A percentile compares a stretch with the other conserved stretches of the same genome.
These are phyloP conservation scores for thale cress (Arabidopsis thaliana) DNA, from an alignment of 345 rosid genomes.

Conservation along the genomic window DNA sequence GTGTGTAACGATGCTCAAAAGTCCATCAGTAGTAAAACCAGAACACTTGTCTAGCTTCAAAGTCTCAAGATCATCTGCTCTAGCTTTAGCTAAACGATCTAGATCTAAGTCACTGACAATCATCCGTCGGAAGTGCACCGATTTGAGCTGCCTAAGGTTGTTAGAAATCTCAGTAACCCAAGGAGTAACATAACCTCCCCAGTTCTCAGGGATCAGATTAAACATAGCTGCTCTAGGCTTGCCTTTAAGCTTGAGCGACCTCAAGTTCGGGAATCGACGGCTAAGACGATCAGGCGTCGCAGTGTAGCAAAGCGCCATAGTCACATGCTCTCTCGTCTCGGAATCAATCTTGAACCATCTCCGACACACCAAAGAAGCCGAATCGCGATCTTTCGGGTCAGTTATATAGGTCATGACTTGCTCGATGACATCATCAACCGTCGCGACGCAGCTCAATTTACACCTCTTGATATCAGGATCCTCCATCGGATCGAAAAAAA, in stretches of 20 bases:
- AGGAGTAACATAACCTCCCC: slow-evolving; percentile 88
- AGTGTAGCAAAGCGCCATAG: slow-evolving; percentile 82
- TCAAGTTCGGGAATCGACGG: slow-evolving; percentile 63
- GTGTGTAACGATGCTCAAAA: slow-evolving; percentile 60
- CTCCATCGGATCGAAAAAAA: slow-evolving; percentile 46
- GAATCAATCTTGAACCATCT: slow-evolving; percentile 82
- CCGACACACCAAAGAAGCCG: slow-evolving; percentile 76
- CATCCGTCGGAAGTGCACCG: slow-evolving; percentile 85
- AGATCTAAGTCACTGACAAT: slow-evolving; percentile 84
- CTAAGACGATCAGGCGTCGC: slow-evolving; percentile 71
- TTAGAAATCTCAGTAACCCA: slow-evolving; percentile 69
- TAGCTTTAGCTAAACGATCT: slow-evolving; percentile 54
- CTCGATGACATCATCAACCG: slow-evolving; percentile 62
- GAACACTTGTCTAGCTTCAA: slow-evolving; percentile 91
- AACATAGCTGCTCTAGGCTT: slow-evolving; percentile 98
- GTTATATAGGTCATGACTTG: slow-evolving; percentile 71
- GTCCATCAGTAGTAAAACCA: slow-evolving; percentile 88
- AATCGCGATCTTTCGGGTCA: slow-evolving; percentile 77
- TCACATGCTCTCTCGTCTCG: slow-evolving; percentile 76
- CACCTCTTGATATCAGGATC: slow-evolving; percentile 45
- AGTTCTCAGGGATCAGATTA: slow-evolving; percentile 85
- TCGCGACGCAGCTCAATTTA: slow-evolving; percentile 31
- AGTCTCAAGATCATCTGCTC: slow-evolving; percentile 55
- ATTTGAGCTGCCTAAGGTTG: slow-evolving; percentile 60
- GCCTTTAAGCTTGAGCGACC: slow-evolving; percentile 86